Evolutionary conservation across 192 early-diverging fungal genomes (phyloP), one percentile per base, ranked within the genome.

Genomic region (Linnemannia zychae): DNA sequence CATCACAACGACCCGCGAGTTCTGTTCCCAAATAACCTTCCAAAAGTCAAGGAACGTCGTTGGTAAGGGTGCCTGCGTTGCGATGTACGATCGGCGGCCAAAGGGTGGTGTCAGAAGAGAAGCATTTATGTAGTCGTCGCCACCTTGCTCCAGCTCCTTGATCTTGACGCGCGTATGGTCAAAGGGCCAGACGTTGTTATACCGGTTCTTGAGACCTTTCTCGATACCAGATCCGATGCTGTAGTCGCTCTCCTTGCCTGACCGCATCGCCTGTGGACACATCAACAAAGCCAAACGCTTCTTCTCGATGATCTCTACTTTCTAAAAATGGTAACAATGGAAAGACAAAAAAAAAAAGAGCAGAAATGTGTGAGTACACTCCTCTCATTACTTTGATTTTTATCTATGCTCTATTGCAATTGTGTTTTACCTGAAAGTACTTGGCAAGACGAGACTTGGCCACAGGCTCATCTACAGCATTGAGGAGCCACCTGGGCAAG

Each of bases 1-100:
- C 98, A 99, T 99, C 2, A 99, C 96, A 49, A 99, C 90, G 4
- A 99, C 93, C 0, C 88, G 77, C 7, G 90, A 88, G 40, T 91
- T 87, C 70, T 98, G 96, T 86, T 99, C 97, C 98, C 97, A 99
- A 9, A 97, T 84, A 89, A 99, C 96, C 75, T 93, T 91, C 98
- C 98, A 99, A 87, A 99, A 99, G 86, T 99, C 98, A 37, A 88
- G 83, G 48, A 94, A 91, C 0, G 98, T 99, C n/a, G 91, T 89
- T 15, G 92, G 92, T 37, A 98, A 78, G 20, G 99, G 99, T n/a
- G 96, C 92, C 73, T 93, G 91, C 0, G 92, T 90, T 11, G 87
- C 91, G 36, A 93, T 92, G 46, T 92, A 92, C 6, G 77, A 70
- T 49, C 65, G 83, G 31, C 79, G 11, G 68, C 85, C 72, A 36